Conservation (phyloP, 2,329 filamentous ascomycete genomes). For the Colletotrichum tabaci region DNA sequence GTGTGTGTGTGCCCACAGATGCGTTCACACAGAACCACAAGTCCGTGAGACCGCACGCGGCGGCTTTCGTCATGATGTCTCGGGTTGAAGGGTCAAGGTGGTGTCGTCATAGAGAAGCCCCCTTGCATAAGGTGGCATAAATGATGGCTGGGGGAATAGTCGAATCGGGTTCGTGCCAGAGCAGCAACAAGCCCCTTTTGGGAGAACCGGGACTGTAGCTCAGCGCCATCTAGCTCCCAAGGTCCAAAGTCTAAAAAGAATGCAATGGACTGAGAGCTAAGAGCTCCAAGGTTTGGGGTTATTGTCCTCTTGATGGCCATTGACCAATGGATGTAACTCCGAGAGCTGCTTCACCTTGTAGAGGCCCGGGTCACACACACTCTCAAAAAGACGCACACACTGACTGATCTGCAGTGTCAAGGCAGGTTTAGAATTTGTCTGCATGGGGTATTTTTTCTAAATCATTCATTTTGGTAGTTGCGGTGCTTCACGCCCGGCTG, state of each 20-base stretch:
- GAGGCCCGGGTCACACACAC: conserved; percentile 6
- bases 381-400: neutral
- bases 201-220: too few relatives aligned
- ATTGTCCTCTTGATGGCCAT: conserved; percentile 1
- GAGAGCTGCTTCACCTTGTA: conserved; percentile 5
- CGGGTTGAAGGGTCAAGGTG: conserved; percentile 29
- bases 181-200: too few relatives aligned
- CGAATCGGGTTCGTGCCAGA: too few relatives aligned
- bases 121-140: conserved; percentile 44
- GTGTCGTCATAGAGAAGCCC: conserved; percentile 43
- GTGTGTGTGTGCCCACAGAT: conserved; percentile 24
- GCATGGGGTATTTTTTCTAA: neutral
- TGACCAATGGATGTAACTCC: conserved; percentile 22
- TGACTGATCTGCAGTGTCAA: neutral
- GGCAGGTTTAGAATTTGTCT: neutral
- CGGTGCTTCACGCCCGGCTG: too few relatives aligned
- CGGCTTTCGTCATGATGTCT: conserved; percentile 40
- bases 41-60: conserved; percentile 25
- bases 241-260: conserved; percentile 4
- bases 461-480: too few relatives aligned
- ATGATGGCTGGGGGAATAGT: neutral
- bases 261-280: neutral
- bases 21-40: conserved; percentile 20
- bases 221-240: neutral
- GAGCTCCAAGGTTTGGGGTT: neutral